Evolutionary conservation across 306 rosid species (phyloP).

Genomic region (Boehmeria nivea): DNA sequence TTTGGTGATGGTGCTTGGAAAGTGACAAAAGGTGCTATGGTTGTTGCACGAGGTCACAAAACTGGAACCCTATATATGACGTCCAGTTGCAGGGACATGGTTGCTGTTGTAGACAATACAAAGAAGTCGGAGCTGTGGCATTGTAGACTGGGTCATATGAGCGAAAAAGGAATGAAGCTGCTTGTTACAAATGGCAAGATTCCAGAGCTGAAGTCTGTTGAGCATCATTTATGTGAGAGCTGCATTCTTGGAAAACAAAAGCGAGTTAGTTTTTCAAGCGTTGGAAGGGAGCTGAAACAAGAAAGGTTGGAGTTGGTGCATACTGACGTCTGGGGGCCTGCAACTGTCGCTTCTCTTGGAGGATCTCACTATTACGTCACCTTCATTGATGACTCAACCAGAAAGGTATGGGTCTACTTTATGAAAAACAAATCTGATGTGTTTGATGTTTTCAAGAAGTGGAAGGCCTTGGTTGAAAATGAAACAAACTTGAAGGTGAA

Average conservation of each 20-base stretch:
- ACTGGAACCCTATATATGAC: too few relatives aligned
- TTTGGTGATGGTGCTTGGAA: too few relatives aligned
- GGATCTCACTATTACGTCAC: constrained; percentile 3
- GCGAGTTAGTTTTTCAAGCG: background rate
- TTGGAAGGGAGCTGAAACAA: background rate
- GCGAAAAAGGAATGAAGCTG: background rate
- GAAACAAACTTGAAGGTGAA: too few relatives aligned
- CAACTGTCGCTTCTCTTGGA: background rate
- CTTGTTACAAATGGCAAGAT: background rate
- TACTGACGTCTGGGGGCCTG: background rate
- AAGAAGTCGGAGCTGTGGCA: too few relatives aligned
- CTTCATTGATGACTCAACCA: background rate
- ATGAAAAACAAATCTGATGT: background rate
- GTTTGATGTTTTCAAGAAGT: background rate
- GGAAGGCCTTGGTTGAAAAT: too few relatives aligned
- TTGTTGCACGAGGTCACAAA: too few relatives aligned
- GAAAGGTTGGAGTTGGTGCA: background rate
- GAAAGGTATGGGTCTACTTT: background rate
- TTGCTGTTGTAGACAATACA: too few relatives aligned
- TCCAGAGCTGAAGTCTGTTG: background rate
- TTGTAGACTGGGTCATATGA: constrained; percentile 5
- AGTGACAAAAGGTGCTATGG: too few relatives aligned
- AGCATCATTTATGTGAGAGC: background rate
- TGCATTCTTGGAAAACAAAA: background rate
- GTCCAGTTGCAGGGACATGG: too few relatives aligned